Base-by-base conservation (phyloP, 495 filamentous ascomycete genomes). In the Ascobolus immersus region DNA sequence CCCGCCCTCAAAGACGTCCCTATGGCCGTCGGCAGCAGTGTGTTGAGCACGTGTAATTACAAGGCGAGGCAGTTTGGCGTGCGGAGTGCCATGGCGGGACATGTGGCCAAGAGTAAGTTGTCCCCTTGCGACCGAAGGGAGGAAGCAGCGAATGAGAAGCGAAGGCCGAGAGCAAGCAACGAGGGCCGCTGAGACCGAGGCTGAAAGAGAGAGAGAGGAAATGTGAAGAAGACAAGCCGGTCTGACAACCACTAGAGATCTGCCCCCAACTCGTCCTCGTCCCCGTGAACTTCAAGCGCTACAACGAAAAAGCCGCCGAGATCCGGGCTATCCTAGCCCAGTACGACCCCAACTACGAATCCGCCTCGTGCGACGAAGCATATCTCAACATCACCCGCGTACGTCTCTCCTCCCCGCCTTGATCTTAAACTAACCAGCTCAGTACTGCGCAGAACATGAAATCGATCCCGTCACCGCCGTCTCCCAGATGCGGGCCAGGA, bases 31-130 rank as follows among this genome's bases (percentile, higher is more conserved):
- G 86, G 86, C 9, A 71, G 72, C 39, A 84, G 86, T 6, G 84
- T 99, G 0, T 57, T 93, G 21, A 90, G 79, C 4, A 93, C 82
- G 0, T 93, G 89, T 54, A 94, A 94, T 51, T 99, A 99, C 41
- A 58, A 72, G 39, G 86, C 86, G 4, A 65, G 86, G 5, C 77
- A 77, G 38, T 99, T 74, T 44, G 86, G 86, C 14, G 79, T 78
- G 25, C 64, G 86, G 11, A 84, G 76, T 42, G 86, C 79, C 7
- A 99, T 99, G 86, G 84, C 89, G 3, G 67, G 72, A 5, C 93
- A 94, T 47, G 81, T 94, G 27, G 86, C 89, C 8, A 77, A 72
- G 58, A 92, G 46, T 49, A 31, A 11, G 45, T 29, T 7, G n/a
- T n/a, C 18, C 11, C 12, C 21, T 28, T n/a, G n/a, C n/a, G n/a